Evolutionary conservation across 306 rosid genomes (phyloP), one percentile per base, ranked within the genome.

Genomic region (Rosa persica): DNA sequence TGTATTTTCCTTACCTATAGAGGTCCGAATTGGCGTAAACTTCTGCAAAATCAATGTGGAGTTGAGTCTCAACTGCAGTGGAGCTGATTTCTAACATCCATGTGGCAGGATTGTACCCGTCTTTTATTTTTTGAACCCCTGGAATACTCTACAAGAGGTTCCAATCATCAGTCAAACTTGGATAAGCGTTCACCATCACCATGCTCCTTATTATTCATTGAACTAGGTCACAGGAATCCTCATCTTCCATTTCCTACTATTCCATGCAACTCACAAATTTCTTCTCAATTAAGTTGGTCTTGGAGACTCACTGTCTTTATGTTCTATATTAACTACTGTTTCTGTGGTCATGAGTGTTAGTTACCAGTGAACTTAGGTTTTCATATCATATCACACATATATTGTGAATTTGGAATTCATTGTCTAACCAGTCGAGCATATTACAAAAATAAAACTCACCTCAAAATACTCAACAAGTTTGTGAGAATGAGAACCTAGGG

Each of bases 381-480:
- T 62, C 67, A 5, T 4, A 30, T 30, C 42, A 34, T 5, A 10
- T 12, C 19, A 44, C 64, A 17, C 20, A 38, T 20, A 27, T 55
- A 19, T 3, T 39, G 19, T 22, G 10, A 25, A 46, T 36, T 15
- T 40, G 25, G 36, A 44, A 17, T 19, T 17, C n/a, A 49, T 27
- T 27, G 5, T 47, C 25, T n/a, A 23, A 13, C 10, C 23, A 22
- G 13, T 57, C 12, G 6, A 43, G 30, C 22, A 25, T 76, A 34
- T 15, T 0, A 78, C n/a, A 43, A 61, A 51, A 27, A 70, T 51
- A 51, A 27, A 70, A 38, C 75, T 71, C 27, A 82, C 89, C 81
- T 85, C 89, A 76, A 82, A 85, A 58, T 85, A 85, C 6, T 72
- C 70, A 23, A 85, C 67, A 9, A 85, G 84, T 48, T 75, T 66